Percentiles rank a stretch among this genome's conserved stretches.
These are phyloP conservation scores for Myxozyma lipomycoides DNA, from an alignment of 805 yeast genomes.

Conservation along the genomic window DNA sequence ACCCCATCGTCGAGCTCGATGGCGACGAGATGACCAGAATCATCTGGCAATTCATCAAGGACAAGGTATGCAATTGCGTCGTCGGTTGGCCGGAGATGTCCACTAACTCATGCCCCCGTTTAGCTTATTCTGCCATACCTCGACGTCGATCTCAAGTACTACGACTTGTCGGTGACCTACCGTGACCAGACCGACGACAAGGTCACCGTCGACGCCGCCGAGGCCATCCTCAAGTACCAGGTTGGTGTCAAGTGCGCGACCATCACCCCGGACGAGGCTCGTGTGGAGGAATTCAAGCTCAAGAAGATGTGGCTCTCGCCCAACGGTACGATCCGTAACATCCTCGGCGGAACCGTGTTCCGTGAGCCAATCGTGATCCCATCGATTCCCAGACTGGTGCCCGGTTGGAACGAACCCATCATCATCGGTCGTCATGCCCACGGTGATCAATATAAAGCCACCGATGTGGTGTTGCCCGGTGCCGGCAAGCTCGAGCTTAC, in stretches of 20 bases:
- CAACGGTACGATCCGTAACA: slow-evolving; percentile 93
- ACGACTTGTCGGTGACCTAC: slow-evolving; percentile 81
- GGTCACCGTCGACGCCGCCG: slow-evolving; percentile 85
- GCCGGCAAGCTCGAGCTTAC: slow-evolving; percentile 77
- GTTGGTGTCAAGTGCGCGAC: slow-evolving; percentile 98
- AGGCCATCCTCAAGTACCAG: slow-evolving; percentile 80
- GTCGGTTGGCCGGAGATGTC: background rate
- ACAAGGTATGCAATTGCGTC: slow-evolving; percentile 40
- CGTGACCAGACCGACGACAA: slow-evolving; percentile 85
- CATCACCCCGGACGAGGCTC: slow-evolving; percentile 95
- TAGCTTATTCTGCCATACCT: slow-evolving; percentile 73
- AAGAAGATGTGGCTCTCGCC: slow-evolving; percentile 98
- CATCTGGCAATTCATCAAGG: slow-evolving; percentile 89
- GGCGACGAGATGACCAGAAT: slow-evolving; percentile 98
- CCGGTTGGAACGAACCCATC: slow-evolving; percentile 93
- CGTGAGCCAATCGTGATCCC: slow-evolving; percentile 94
- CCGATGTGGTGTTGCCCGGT: slow-evolving; percentile 72
- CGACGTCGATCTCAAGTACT: slow-evolving; percentile 84
- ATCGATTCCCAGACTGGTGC: slow-evolving; percentile 78
- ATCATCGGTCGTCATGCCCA: slow-evolving; percentile 96
- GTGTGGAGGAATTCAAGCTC: slow-evolving; percentile 84
- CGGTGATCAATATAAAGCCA: slow-evolving; percentile 95
- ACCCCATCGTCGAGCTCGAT: slow-evolving; percentile 93
- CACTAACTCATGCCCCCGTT: background rate
- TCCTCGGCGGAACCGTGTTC: slow-evolving; percentile 93